A percentile compares a stretch with the other conserved stretches of the same genome.
Conservation (phyloP, 768 basidiomycete genomes). For the Filobasidium floriforme region DNA sequence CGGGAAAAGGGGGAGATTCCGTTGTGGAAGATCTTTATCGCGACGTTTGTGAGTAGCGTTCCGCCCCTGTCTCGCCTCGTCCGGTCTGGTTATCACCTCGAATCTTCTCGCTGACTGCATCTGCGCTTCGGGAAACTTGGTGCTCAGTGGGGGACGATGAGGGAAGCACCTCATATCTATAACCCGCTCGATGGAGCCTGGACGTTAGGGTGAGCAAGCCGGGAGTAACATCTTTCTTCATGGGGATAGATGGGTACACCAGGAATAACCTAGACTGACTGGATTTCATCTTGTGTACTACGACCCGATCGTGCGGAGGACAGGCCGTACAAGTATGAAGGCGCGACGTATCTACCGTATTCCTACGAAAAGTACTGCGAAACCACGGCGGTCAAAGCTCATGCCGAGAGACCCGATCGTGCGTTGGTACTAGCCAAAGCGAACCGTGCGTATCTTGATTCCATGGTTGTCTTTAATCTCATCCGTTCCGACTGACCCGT, state of each 20-base stretch:
- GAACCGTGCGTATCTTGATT: constrained; percentile 2
- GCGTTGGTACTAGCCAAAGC: constrained; percentile 33
- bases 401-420: constrained; percentile 23
- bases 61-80: no score
- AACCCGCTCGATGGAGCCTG: neutral
- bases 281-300: constrained; percentile 30
- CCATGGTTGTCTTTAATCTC: constrained; percentile 14
- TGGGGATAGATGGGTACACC: no score
- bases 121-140: no score
- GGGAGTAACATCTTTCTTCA: no score
- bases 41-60: constrained; percentile 40
- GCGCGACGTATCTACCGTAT: constrained; percentile 34
- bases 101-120: no score
- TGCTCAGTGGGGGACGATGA: neutral
- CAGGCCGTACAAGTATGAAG: constrained; percentile 28
- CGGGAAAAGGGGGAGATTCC: constrained; percentile 36
- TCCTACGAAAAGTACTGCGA: constrained; percentile 37
- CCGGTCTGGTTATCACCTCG: no score
- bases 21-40: constrained; percentile 29
- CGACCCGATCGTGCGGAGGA: no score
- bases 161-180: constrained; percentile 20
- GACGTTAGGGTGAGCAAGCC: constrained; percentile 28
- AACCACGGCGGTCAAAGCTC: constrained; percentile 26
- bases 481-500: constrained; percentile 29
- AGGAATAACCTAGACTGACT: no score